Percentiles rank a stretch among this genome's conserved stretches.
Evolutionary conservation across 495 filamentous ascomycete genomes (phyloP).

Genomic region (Bacidia gigantensis): DNA sequence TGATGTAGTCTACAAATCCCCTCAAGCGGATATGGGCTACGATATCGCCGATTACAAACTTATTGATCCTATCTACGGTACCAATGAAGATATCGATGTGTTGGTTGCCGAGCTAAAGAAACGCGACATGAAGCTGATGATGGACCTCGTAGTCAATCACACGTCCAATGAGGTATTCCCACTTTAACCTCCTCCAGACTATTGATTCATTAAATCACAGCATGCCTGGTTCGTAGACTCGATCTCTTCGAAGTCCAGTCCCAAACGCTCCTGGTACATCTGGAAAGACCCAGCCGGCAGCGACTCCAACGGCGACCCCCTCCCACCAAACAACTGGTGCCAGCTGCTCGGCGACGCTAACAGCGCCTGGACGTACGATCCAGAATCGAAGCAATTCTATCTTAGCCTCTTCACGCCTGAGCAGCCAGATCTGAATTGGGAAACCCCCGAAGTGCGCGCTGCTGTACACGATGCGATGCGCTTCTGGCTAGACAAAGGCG

Average conservation of each 20-base stretch:
- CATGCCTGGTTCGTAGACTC: slow-evolving; percentile 46
- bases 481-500: slow-evolving; percentile 51
- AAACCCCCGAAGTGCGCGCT: slow-evolving; percentile 38
- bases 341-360: slow-evolving; percentile 35
- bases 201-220: slow-evolving; percentile 12
- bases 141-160: slow-evolving; percentile 48
- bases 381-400: slow-evolving; percentile 46
- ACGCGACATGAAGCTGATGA: slow-evolving; percentile 38
- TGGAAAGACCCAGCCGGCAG: slow-evolving; percentile 36
- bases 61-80: slow-evolving; percentile 40
- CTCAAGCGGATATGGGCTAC: slow-evolving; percentile 37
- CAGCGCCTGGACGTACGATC: slow-evolving; percentile 50
- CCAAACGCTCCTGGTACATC: slow-evolving; percentile 49
- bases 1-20: slow-evolving; percentile 13
- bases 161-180: slow-evolving; percentile 32
- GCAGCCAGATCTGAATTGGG: slow-evolving; percentile 63
- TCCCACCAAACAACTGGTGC: slow-evolving; percentile 48
- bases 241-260: slow-evolving; percentile 28
- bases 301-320: slow-evolving; percentile 33
- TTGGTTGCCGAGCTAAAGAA: slow-evolving; percentile 36
- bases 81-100: slow-evolving; percentile 38
- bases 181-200: not conserved
- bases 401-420: slow-evolving; percentile 46
- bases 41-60: slow-evolving; percentile 45
- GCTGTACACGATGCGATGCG: slow-evolving; percentile 49